Percentiles rank a stretch among this genome's conserved stretches.
Evolutionary conservation across 1,284 basidiomycete genomes (phyloP).

Genomic region (Boletus semigastroideus): DNA sequence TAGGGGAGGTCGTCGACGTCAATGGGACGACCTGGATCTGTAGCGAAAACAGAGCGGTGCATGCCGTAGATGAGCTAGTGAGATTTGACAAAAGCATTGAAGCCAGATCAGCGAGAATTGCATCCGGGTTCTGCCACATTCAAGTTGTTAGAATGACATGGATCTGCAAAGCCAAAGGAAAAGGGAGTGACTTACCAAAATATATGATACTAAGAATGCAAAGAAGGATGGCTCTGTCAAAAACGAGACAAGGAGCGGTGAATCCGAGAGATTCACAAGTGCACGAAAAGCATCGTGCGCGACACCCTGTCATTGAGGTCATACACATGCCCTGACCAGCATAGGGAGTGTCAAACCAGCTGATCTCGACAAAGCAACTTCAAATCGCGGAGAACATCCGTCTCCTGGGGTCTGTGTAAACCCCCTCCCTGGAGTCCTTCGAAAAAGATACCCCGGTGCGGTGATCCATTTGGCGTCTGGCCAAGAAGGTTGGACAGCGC

Average conservation of each 20-base stretch:
- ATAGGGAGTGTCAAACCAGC: slow-evolving; percentile 48
- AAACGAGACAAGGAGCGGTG: slow-evolving; percentile 64
- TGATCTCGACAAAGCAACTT: slow-evolving; percentile 87
- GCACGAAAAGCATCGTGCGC: slow-evolving; percentile 96
- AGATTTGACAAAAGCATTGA: slow-evolving; percentile 97
- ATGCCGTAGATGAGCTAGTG: slow-evolving; percentile 75
- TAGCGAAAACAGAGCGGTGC: slow-evolving; percentile 65
- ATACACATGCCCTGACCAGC: slow-evolving; percentile 12
- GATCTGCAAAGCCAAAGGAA: slow-evolving; percentile 11
- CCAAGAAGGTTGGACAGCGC: slow-evolving; percentile 83
- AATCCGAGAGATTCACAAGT: slow-evolving; percentile 92
- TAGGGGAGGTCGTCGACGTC: slow-evolving; percentile 35
- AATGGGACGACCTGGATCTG: slow-evolving; percentile 65
- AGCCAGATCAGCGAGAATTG: slow-evolving; percentile 90
- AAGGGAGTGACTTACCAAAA: slow-evolving; percentile 65
- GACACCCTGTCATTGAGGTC: slow-evolving; percentile 56
- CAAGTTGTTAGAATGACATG: slow-evolving; percentile 1
- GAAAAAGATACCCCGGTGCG: slow-evolving; percentile 77
- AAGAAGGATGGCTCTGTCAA: slow-evolving; percentile 80
- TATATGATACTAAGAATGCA: slow-evolving; percentile 86
- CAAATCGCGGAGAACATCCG: slow-evolving; percentile 70
- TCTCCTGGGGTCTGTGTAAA: slow-evolving; percentile 61
- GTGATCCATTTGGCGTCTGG: slow-evolving; percentile 73
- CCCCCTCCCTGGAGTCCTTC: slow-evolving; percentile 48
- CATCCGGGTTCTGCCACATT: slow-evolving; percentile 72